Conservation (phyloP, 208 protist genomes). For the Crithidia brevicula region DNA sequence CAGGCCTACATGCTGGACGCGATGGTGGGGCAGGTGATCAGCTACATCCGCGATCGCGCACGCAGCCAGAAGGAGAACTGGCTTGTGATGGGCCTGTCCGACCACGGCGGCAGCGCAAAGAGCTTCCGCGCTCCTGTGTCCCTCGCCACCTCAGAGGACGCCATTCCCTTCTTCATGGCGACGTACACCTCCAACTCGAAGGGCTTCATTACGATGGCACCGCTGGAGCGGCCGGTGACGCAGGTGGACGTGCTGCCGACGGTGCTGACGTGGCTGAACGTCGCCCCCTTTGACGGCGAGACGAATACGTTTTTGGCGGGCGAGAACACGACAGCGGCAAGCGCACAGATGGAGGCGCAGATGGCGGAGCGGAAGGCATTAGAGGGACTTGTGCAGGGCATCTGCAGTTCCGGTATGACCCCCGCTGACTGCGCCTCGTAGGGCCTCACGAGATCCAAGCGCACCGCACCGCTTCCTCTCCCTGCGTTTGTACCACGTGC, state of each 20-base stretch:
- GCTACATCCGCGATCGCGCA: slow-evolving; percentile 59
- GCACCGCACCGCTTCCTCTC: too few species aligned
- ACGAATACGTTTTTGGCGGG: slow-evolving; percentile 41
- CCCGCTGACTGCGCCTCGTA: slow-evolving; percentile 43
- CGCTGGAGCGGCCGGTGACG: slow-evolving; percentile 46
- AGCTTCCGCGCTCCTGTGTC: slow-evolving; percentile 38
- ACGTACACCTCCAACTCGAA: slow-evolving; percentile 59
- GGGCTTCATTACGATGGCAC: slow-evolving; percentile 42
- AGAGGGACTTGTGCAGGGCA: slow-evolving; percentile 62
- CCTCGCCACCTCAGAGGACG: slow-evolving; percentile 39
- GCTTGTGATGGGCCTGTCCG: slow-evolving; percentile 68
- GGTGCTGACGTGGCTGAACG: slow-evolving; percentile 71
- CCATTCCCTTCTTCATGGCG: slow-evolving; percentile 68
- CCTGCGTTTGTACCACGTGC: too few species aligned
- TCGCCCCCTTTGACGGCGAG: slow-evolving; percentile 59
- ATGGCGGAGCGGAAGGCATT: slow-evolving; percentile 34
- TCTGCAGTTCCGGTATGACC: slow-evolving; percentile 62
- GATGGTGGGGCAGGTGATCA: slow-evolving; percentile 70
- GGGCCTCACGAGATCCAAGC: too few species aligned
- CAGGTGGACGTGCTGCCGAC: slow-evolving; percentile 79
- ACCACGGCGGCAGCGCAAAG: slow-evolving; percentile 71
- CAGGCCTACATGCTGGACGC: slow-evolving; percentile 77
- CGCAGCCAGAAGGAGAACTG: slow-evolving; percentile 75
- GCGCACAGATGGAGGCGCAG: slow-evolving; percentile 27
- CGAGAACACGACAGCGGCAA: slow-evolving; percentile 37